Conservation (phyloP, 495 filamentous ascomycete genomes). For the Diplogelasinospora grovesii region DNA sequence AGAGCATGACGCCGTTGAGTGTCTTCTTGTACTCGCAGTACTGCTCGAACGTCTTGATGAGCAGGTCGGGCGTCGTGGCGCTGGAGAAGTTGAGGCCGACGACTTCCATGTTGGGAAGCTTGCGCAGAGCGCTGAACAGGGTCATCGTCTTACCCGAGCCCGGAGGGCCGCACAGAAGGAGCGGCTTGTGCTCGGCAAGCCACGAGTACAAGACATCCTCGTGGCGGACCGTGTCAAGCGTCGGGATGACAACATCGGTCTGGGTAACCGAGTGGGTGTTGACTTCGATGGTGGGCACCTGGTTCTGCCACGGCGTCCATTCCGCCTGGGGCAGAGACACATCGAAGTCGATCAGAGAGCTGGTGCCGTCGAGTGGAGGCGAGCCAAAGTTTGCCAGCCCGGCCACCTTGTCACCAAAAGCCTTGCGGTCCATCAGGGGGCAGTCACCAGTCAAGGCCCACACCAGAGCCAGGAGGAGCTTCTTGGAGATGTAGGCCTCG, state of each 20-base stretch:
- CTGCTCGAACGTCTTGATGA: conserved; percentile 98
- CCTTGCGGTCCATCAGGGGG: conserved; percentile 76
- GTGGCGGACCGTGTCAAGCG: conserved; percentile 90
- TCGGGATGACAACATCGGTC: conserved; percentile 96
- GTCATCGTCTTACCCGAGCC: conserved; percentile 99
- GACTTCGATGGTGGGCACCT: conserved; percentile 89
- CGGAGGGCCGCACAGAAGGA: conserved; percentile 92
- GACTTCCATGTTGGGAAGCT: conserved; percentile 96
- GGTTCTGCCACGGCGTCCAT: conserved; percentile 88
- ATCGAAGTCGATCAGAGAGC: conserved; percentile 92
- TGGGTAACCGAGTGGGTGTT: conserved; percentile 96
- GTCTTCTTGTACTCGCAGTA: conserved; percentile 99
- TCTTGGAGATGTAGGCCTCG: conserved; percentile 85
- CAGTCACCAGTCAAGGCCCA: conserved; percentile 97
- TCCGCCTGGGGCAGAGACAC: conserved; percentile 77
- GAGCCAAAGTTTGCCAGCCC: conserved; percentile 76
- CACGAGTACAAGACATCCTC: conserved; percentile 98
- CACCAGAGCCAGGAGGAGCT: conserved; percentile 79
- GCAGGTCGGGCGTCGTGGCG: conserved; percentile 91
- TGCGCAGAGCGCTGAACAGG: conserved; percentile 90
- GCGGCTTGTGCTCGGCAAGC: conserved; percentile 96
- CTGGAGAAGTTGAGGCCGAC: conserved; percentile 99
- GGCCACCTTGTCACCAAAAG: conserved; percentile 76
- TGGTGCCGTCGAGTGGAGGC: conserved; percentile 63
- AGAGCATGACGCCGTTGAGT: conserved; percentile 89